Base-by-base conservation (phyloP, 2,329 filamentous ascomycete species). In the Allantophomopsis lycopodina region DNA sequence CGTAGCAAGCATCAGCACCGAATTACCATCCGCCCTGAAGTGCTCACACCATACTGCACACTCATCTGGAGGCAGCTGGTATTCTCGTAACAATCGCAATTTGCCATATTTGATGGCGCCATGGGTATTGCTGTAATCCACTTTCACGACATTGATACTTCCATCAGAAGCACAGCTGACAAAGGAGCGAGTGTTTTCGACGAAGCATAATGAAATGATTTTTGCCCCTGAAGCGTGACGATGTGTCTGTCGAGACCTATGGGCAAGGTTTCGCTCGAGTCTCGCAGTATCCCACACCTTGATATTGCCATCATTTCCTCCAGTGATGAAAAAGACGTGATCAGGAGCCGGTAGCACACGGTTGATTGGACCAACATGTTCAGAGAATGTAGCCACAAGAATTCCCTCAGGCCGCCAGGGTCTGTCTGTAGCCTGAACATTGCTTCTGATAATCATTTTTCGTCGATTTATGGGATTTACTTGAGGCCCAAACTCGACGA, bases 111-210 rank as follows among this genome's bases (percentile, higher is more conserved):
- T 79, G 38, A 73, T 70, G 5, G 75, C 72, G 15, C 65, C 65
- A 30, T 70, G 68, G 13, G 65, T 58, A 42, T 71, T 71, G 14
- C 68, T 60, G 46, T 76, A 76, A 43, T 83, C 76, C 23, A 58
- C 55, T 28, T 86, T 86, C 44, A 95, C 82, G 2, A 93, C 83
- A 53, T 94, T 82, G 8, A 98, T 79, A 50, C 79, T 89, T 16
- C 91, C 91, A 57, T 98, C 88, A 36, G 75, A 86, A 5, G 84
- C 88, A 39, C 85, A 91, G 53, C 84, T 94, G 44, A 94, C 71
- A 55, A 98, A 96, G 16, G 84, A 88, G 57, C 96, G 87, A 0
- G 88, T 94, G 48, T 87, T 83, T 54, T 96, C 88, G 32, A 98
- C 76, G 55, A 98, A 96, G 49, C 85, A 88, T 16, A 98, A 60